Conservation (phyloP, 495 filamentous ascomycete species). For the Penicillium goetzii region DNA sequence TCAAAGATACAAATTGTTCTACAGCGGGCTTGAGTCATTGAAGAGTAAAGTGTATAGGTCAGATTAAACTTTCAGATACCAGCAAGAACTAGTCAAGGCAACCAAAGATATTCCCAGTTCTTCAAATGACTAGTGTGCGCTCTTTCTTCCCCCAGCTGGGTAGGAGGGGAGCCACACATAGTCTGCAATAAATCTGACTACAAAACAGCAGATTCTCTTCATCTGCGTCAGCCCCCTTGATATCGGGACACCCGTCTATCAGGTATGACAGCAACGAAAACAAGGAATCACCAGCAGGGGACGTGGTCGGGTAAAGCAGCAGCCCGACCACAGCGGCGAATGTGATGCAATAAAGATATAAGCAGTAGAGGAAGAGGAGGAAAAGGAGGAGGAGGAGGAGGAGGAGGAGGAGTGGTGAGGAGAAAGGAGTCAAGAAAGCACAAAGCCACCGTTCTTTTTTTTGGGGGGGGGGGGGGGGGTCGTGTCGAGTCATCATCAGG, state of each 20-base stretch:
- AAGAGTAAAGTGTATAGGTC: constrained; percentile 10
- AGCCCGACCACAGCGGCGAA: constrained; percentile 23
- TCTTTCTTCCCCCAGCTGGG: not conserved
- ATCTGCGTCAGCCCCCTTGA: constrained; percentile 6
- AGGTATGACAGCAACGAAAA: constrained; percentile 14
- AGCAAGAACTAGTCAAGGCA: constrained; percentile 10
- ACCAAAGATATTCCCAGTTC: not conserved
- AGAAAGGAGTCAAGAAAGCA: constrained; percentile 32
- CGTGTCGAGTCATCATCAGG: constrained; percentile 46
- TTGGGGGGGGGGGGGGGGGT: no score
- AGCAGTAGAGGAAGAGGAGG: not conserved
- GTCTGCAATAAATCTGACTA: constrained; percentile 11
- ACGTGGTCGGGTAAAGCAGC: constrained; percentile 21
- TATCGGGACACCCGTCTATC: constrained; percentile 18
- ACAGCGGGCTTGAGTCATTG: not conserved
- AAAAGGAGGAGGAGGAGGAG: not conserved
- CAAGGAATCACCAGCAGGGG: constrained; percentile 9
- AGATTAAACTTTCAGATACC: constrained; percentile 17
- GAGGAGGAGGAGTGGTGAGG: constrained; percentile 9
- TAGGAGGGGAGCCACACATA: not conserved
- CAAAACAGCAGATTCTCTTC: constrained; percentile 5
- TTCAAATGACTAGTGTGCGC: not conserved
- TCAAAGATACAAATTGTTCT: not conserved
- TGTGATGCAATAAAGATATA: constrained; percentile 22
- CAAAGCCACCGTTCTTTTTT: constrained; percentile 29